These are phyloP conservation scores for Achaetomiella virescens DNA, from an alignment of 495 filamentous ascomycete genomes.

Conservation along the genomic window DNA sequence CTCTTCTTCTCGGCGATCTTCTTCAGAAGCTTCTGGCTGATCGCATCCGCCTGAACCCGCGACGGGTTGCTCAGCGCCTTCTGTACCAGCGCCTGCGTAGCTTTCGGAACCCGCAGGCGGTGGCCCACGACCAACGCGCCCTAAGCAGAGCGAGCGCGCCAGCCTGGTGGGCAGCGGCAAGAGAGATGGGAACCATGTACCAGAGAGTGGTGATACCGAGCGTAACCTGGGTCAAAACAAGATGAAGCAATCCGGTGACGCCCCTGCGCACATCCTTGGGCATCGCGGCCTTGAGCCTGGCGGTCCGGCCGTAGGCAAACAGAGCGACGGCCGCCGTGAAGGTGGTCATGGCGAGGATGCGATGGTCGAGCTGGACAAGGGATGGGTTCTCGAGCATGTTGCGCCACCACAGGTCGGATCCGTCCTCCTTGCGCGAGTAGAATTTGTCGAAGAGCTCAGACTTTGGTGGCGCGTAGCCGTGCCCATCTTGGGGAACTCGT, in stretches of 20 bases:
- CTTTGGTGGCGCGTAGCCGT: slow-evolving; percentile 70
- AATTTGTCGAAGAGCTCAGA: slow-evolving; percentile 76
- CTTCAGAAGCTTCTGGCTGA: slow-evolving; percentile 12
- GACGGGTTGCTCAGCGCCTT: slow-evolving; percentile 25
- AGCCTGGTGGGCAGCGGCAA: slow-evolving; percentile 91
- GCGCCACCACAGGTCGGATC: slow-evolving; percentile 82
- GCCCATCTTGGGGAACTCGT: slow-evolving; percentile 96
- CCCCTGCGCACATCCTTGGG: slow-evolving; percentile 62
- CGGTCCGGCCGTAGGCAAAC: slow-evolving; percentile 67
- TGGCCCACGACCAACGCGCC: slow-evolving; percentile 70
- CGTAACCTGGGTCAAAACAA: slow-evolving; percentile 72
- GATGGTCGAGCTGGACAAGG: slow-evolving; percentile 88
- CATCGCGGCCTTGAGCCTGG: slow-evolving; percentile 54
- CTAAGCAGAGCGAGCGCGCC: slow-evolving; percentile 77
- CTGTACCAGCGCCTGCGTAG: slow-evolving; percentile 41
- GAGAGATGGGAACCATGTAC: slow-evolving; percentile 81
- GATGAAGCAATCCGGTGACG: slow-evolving; percentile 71
- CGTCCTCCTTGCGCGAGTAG: slow-evolving; percentile 74
- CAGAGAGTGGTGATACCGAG: slow-evolving; percentile 86
- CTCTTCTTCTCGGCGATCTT: slow-evolving; percentile 3
- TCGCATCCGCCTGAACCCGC: background rate
- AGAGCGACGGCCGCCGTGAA: slow-evolving; percentile 74
- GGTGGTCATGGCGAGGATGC: slow-evolving; percentile 83
- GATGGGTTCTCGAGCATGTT: slow-evolving; percentile 97
- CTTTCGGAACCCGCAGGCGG: slow-evolving; percentile 45